phyloP scores from a whole-genome alignment of 192 early-diverging fungal genomes.

The Phycomyces nitens region DNA sequence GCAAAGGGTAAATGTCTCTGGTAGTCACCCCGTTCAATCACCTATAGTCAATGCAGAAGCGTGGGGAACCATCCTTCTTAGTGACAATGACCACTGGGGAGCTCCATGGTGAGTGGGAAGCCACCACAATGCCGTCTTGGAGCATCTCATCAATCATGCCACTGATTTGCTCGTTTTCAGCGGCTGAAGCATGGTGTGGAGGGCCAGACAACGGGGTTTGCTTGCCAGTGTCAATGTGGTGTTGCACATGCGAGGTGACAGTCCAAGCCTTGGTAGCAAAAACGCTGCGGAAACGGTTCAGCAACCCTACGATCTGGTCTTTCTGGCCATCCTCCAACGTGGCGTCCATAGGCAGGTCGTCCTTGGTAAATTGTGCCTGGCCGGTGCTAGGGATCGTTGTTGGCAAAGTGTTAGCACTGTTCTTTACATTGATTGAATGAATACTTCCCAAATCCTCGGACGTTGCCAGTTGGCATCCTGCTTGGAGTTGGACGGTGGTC shows the following conservation, averaged over 20 bases:
- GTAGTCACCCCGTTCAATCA: slow-evolving; percentile 37
- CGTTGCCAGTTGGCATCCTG: too few relatives aligned
- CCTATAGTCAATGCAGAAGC: slow-evolving; percentile 36
- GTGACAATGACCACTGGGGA: slow-evolving; percentile 2
- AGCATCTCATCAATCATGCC: slow-evolving; percentile 30
- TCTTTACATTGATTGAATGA: too few relatives aligned
- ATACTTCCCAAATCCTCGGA: too few relatives aligned
- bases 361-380: too few relatives aligned
- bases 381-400: too few relatives aligned
- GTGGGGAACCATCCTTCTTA: background rate
- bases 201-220: background rate
- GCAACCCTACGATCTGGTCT: background rate
- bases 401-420: too few relatives aligned
- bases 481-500: too few relatives aligned
- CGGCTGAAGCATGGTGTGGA: slow-evolving; percentile 15
- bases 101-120: background rate
- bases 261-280: background rate
- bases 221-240: background rate
- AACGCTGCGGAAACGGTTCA: background rate
- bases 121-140: background rate
- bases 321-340: too few relatives aligned
- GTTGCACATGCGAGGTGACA: background rate
- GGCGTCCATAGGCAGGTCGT: background rate
- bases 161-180: slow-evolving; percentile 13
- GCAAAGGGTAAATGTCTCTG: slow-evolving; percentile 38